Evolutionary conservation across 768 basidiomycete species (phyloP).

Genomic region (Tephrocybe sp.): DNA sequence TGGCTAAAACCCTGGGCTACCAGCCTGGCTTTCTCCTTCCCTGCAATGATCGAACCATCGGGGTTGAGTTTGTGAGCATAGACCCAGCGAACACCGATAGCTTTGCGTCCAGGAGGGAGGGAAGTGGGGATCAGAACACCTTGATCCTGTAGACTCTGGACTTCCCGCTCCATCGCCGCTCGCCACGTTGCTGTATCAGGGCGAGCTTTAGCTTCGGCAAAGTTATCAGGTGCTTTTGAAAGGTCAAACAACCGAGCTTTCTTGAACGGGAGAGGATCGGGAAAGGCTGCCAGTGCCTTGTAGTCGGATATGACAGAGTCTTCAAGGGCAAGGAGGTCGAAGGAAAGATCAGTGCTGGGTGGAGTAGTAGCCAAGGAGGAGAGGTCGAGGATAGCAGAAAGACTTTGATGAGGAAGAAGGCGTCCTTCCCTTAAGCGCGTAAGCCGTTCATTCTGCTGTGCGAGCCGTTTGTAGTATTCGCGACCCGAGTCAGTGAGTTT

Average conservation of each 20-base stretch:
- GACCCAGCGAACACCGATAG: slow-evolving; percentile 33
- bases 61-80: slow-evolving; percentile 35
- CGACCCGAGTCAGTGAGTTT: no score
- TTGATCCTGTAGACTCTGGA: slow-evolving; percentile 15
- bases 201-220: slow-evolving; percentile 15
- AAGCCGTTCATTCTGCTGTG: no score
- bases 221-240: slow-evolving; percentile 15
- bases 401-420: no score
- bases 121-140: slow-evolving; percentile 25
- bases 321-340: no score
- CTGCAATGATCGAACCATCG: slow-evolving; percentile 27
- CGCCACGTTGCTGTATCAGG: slow-evolving; percentile 22
- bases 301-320: not conserved
- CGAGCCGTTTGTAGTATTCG: no score
- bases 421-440: no score
- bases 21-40: slow-evolving; percentile 25
- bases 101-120: slow-evolving; percentile 18
- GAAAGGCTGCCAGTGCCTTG: not conserved
- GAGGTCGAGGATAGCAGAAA: no score
- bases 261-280: not conserved
- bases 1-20: slow-evolving; percentile 26
- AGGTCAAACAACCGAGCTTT: not conserved
- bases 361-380: no score
- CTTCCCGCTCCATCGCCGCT: slow-evolving; percentile 22
- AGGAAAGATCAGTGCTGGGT: no score